Evolutionary conservation across 108 stramenopile species (phyloP).

Genomic region (Parmales sp.): DNA sequence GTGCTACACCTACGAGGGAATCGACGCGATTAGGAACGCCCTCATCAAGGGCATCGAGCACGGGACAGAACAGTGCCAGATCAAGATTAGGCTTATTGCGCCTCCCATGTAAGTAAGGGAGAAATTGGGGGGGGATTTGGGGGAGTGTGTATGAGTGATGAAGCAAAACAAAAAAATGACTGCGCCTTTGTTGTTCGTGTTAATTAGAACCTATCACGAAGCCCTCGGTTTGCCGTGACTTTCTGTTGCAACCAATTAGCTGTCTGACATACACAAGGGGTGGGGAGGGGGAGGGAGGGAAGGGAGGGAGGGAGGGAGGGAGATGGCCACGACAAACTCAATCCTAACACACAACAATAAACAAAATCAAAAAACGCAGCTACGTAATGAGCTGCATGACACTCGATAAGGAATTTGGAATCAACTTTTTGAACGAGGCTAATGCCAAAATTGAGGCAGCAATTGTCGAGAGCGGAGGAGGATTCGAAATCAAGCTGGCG

Average conservation of each 20-base stretch:
- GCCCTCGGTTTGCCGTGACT: no score
- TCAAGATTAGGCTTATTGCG: conserved; percentile 94
- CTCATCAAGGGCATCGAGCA: conserved; percentile 85
- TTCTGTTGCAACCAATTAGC: no score
- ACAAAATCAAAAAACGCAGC: not conserved
- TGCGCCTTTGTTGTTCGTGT: no score
- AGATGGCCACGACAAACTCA: no score
- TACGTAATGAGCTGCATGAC: conserved; percentile 93
- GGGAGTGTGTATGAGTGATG: no score
- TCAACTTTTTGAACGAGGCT: conserved; percentile 72
- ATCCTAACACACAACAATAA: no score
- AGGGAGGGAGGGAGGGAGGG: no score
- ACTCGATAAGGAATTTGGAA: conserved; percentile 87
- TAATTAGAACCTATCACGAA: no score
- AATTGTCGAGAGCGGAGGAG: conserved; percentile 81
- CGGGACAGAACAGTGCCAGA: conserved; percentile 47
- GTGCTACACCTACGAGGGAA: conserved; percentile 96
- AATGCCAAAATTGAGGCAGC: conserved; percentile 75
- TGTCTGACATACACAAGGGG: not conserved
- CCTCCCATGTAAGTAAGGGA: conserved; percentile 61
- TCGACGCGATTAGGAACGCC: conserved; percentile 93
- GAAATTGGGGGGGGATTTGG: no score
- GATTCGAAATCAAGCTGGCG: conserved; percentile 95
- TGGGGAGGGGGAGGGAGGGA: no score
- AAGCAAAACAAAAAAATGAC: no score